phyloP scores from a whole-genome alignment of 2,329 filamentous ascomycete genomes.

The Nothophaeocryptopus gaeumannii region DNA sequence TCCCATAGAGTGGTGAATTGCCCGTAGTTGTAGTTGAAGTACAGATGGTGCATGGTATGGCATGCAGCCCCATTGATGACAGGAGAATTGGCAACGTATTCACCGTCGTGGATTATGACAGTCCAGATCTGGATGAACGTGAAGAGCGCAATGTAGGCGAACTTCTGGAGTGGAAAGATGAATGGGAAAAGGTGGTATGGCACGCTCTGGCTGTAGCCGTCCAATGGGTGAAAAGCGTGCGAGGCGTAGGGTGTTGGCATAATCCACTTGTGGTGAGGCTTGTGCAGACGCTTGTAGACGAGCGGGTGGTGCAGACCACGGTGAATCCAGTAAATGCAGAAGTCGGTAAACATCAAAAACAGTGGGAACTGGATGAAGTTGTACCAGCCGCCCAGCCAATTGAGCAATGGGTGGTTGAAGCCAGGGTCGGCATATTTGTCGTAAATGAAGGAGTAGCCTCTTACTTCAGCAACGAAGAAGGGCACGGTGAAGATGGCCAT shows the following conservation, averaged over 20 bases:
- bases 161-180: constrained; percentile 87
- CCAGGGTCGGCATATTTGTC: constrained; percentile 51
- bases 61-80: constrained; percentile 92
- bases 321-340: constrained; percentile 89
- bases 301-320: constrained; percentile 75
- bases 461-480: constrained; percentile 78
- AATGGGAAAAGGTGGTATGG: constrained; percentile 94
- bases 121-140: constrained; percentile 96
- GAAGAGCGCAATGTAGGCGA: constrained; percentile 82
- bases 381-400: constrained; percentile 52
- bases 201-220: constrained; percentile 82
- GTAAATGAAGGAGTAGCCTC: constrained; percentile 83
- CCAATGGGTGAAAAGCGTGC: constrained; percentile 91
- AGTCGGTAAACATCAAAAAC: constrained; percentile 86
- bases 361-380: constrained; percentile 79
- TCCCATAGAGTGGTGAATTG: constrained; percentile 95
- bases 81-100: constrained; percentile 88
- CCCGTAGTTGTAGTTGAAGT: constrained; percentile 89
- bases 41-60: constrained; percentile 86
- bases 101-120: constrained; percentile 91
- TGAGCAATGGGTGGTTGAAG: constrained; percentile 31
- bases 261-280: constrained; percentile 99
- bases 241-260: constrained; percentile 93
- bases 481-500: constrained; percentile 81
- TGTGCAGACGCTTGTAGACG: constrained; percentile 87